Percentiles rank a stretch among this genome's conserved stretches.
Evolutionary conservation across 2,329 filamentous ascomycete species (phyloP).

Genomic region (Trichoderma afroharzianum): DNA sequence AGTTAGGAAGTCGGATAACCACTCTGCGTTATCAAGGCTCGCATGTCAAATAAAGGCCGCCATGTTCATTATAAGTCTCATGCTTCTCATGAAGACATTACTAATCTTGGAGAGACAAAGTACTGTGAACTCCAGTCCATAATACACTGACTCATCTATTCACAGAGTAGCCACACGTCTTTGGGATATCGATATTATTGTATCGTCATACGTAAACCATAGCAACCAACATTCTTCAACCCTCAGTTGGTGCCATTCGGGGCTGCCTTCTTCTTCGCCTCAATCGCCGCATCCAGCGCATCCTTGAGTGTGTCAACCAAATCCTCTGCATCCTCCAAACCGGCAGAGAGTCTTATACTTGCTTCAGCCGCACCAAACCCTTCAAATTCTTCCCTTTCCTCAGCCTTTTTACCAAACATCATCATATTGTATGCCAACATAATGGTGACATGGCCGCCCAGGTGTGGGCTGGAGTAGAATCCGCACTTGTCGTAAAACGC

Average conservation of each 20-base stretch:
- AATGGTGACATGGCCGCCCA: constrained; percentile 52
- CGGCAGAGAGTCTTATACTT: constrained; percentile 45
- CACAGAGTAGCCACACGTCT: neutral
- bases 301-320: constrained; percentile 37
- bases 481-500: constrained; percentile 49
- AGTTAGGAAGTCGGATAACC: neutral
- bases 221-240: neutral
- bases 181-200: neutral
- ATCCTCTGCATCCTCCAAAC: constrained; percentile 43
- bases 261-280: constrained; percentile 15
- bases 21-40: neutral
- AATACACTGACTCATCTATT: neutral
- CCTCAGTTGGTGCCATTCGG: neutral
- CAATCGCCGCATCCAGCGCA: constrained; percentile 20
- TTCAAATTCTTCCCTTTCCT: constrained; percentile 36
- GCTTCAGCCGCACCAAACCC: constrained; percentile 37
- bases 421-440: constrained; percentile 45
- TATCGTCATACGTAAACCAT: neutral
- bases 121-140: neutral
- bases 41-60: neutral
- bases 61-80: neutral
- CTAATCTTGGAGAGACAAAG: neutral
- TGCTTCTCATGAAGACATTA: neutral
- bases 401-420: constrained; percentile 39
- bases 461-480: constrained; percentile 50